Base-by-base conservation (phyloP, 1,284 basidiomycete species). In the Papiliotrema fonsecae region DNA sequence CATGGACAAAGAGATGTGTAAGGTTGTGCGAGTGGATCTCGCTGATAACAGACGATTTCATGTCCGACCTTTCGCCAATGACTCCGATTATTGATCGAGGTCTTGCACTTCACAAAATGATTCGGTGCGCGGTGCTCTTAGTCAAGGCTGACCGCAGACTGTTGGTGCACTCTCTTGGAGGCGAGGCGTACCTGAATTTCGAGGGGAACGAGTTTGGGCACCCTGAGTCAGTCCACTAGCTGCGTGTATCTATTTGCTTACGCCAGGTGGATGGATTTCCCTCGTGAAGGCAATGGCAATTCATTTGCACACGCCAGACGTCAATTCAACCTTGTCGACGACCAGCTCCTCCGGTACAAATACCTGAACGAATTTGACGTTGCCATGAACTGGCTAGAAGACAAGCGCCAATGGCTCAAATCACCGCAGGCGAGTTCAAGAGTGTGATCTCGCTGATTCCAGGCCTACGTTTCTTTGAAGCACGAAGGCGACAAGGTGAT, bases 1-100 rank as follows among this genome's bases (percentile, higher is more conserved):
- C 48, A 98, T 98, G 94, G 94, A 98, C 76, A 94, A 96, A 76
- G 94, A 97, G 73, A 98, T 98, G 94, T 93, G 87, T 90, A 77
- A 56, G 80, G 18, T 4, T 34, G 14, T 21, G 21, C 10, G 9
- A 37, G 22, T 13, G 6, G 32, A 6, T n/a, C 6, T 22, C 24
- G 21, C 25, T 32, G 25, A 52, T 34, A 19, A 16, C 59, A 86
- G 90, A 97, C 73, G 93, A 91, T 10, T 80, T 91, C 75, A 98
- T 98, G 94, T 96, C 90, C 22, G 88, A 94, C 68, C 50, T 97
- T 45, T 80, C 86, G 1, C 83, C 86, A 40, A 78, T 92, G 75
- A 97, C 94, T 7, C 84, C 87, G 4, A 73, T 91, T 58, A 85
- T 98, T 62, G 81, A 96, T 51, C 83, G 94, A 45, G 94, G 94